Base-by-base conservation (phyloP, 768 basidiomycete genomes). In the Leccinum subgranulosum region DNA sequence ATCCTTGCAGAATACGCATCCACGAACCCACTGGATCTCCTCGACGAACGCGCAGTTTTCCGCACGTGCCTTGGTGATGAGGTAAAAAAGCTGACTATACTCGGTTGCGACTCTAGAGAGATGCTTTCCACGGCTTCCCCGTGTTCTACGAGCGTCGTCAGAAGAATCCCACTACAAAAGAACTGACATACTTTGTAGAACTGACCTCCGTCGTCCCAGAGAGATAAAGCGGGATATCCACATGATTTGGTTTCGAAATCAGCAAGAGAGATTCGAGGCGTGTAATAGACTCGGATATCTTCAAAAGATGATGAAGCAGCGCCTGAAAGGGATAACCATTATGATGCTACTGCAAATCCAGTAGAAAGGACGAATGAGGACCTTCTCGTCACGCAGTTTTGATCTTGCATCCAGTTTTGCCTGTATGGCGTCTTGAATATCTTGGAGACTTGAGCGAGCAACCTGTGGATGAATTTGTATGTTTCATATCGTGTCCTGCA, bases 11-110 rank as follows among this genome's bases (percentile, higher is more conserved):
- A 60, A 33, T 19, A 55, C 33, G 64, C 60, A 63, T 61, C 69
- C 58, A 80, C 77, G 71, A 69, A 98, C 96, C 83, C 89, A 90
- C 79, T 92, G 86, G 6, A 95, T 81, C 62, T 90, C 88, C 55
- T 87, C 81, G 3, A 96, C 85, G 61, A 92, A 94, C 2, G 78
- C 82, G 60, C 93, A 94, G 2, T 83, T 81, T 64, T 94, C 90
- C 10, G 75, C 74, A 6, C 82, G 78, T 11, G 95, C 93, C 71
- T 97, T 96, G 19, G 84, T 82, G 25, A 84, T 82, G 62, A 97
- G 90, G 70, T 99, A 99, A 25, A 94, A 78, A 19, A 98, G 79
- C 68, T 98, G 95, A 10, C 84, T 90, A 68, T 96, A 98, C 73
- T 98, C 97, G 9, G 85, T 79, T 14, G 94, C 92, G 28, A 95